A percentile compares a stretch with the other conserved stretches of the same genome.
These are phyloP conservation scores for Verticillium zaregamsianum DNA, from an alignment of 2,329 filamentous ascomycete genomes.

Conservation along the genomic window DNA sequence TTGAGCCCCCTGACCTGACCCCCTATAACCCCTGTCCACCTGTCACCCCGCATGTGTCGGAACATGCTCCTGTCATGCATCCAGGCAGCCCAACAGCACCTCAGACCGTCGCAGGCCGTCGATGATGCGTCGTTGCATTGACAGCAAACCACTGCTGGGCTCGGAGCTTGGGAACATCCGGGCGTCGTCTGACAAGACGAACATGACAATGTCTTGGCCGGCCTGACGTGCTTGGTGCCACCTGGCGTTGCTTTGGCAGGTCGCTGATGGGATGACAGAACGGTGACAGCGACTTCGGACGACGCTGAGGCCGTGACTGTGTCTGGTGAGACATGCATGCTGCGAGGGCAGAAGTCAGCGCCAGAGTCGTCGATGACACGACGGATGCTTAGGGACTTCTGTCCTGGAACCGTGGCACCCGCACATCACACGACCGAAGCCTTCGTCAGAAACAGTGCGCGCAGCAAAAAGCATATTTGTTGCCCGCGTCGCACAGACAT, in stretches of 20 bases:
- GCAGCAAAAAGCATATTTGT: no score
- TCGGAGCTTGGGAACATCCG: not conserved
- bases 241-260: not conserved
- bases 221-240: not conserved
- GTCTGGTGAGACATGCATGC: not conserved
- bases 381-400: not conserved
- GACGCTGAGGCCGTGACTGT: not conserved
- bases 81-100: not conserved
- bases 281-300: not conserved
- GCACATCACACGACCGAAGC: no score
- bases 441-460: no score
- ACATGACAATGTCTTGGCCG: not conserved
- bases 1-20: not conserved
- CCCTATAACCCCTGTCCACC: not conserved
- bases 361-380: not conserved
- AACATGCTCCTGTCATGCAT: not conserved
- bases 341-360: not conserved
- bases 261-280: not conserved
- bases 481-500: no score
- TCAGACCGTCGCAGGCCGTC: not conserved
- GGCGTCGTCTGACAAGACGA: not conserved
- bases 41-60: not conserved
- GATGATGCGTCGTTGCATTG: not conserved
- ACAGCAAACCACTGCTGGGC: not conserved
- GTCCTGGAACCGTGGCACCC: no score